phyloP scores from a whole-genome alignment of 2,329 filamentous ascomycete species.

The Fusarium coffeatum region DNA sequence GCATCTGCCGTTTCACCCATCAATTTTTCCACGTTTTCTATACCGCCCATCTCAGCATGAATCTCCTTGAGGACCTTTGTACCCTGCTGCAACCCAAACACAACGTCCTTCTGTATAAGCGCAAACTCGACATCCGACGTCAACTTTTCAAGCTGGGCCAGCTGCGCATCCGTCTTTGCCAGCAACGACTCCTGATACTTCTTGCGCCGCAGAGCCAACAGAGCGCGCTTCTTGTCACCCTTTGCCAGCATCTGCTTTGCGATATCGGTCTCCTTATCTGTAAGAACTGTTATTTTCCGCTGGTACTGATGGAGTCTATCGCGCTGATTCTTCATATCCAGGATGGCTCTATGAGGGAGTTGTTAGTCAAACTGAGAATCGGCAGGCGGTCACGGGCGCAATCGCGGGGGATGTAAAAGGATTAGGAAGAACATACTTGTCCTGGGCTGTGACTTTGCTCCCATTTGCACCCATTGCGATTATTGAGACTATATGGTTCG shows the following conservation, averaged over 20 bases:
- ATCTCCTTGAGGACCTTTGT: slow-evolving; percentile 91
- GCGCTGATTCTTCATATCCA: slow-evolving; percentile 97
- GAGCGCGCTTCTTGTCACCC: slow-evolving; percentile 82
- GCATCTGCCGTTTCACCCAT: slow-evolving; percentile 94
- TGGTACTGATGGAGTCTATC: slow-evolving; percentile 98
- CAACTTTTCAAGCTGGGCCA: slow-evolving; percentile 92
- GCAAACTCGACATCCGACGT: slow-evolving; percentile 94
- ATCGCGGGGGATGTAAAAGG: slow-evolving; percentile 17
- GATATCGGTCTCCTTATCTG: slow-evolving; percentile 86
- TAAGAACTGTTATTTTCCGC: slow-evolving; percentile 86
- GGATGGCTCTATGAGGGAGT: slow-evolving; percentile 77
- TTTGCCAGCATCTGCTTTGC: slow-evolving; percentile 83
- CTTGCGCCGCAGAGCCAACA: slow-evolving; percentile 90
- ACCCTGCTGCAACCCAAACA: slow-evolving; percentile 92
- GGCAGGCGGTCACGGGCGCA: slow-evolving; percentile 31
- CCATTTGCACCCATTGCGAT: slow-evolving; percentile 64
- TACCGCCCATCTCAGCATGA: slow-evolving; percentile 92
- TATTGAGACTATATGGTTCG: slow-evolving; percentile 7
- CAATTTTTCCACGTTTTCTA: slow-evolving; percentile 93
- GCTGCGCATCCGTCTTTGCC: slow-evolving; percentile 88
- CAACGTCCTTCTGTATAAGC: slow-evolving; percentile 93
- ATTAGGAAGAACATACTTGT: slow-evolving; percentile 72
- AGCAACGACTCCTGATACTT: slow-evolving; percentile 96
- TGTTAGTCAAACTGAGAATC: slow-evolving; percentile 6
- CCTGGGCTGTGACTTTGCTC: slow-evolving; percentile 76